These are phyloP conservation scores for Microdochium trichocladiopsis DNA, from an alignment of 2,329 filamentous ascomycete species.

Conservation along the genomic window DNA sequence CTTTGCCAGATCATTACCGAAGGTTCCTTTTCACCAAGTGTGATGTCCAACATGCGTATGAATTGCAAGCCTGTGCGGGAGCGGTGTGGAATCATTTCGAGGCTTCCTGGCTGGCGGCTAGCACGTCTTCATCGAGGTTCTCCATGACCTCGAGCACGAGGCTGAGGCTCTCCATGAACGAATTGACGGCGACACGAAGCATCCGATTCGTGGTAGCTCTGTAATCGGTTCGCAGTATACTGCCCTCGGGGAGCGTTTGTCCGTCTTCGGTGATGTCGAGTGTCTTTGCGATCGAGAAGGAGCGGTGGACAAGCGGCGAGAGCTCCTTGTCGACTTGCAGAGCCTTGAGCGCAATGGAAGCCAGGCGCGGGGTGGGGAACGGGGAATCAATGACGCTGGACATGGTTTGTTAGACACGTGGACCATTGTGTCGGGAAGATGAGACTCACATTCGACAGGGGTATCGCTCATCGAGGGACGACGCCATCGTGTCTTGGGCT, in stretches of 20 bases:
- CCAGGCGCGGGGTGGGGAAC: conserved; percentile 73
- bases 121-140: conserved; percentile 78
- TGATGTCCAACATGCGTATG: no score
- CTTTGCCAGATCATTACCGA: no score
- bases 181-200: conserved; percentile 92
- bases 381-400: conserved; percentile 68
- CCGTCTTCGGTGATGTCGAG: conserved; percentile 12
- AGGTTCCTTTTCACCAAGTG: no score
- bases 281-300: conserved; percentile 49
- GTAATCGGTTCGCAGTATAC: conserved; percentile 67
- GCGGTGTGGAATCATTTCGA: no score
- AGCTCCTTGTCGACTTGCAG: conserved; percentile 84
- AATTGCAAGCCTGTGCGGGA: no score
- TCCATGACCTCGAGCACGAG: conserved; percentile 86
- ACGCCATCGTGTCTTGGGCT: not conserved
- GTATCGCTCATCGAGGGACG: conserved; percentile 16
- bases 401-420: not conserved
- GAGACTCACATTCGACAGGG: conserved; percentile 55
- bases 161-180: conserved; percentile 85
- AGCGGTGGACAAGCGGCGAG: conserved; percentile 72
- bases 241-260: conserved; percentile 16
- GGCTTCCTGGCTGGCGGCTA: conserved; percentile 33
- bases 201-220: conserved; percentile 89
- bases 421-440: no score
- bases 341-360: conserved; percentile 65